Conservation (phyloP, 148 eudicot genomes). For the Nepenthes mirabilis region DNA sequence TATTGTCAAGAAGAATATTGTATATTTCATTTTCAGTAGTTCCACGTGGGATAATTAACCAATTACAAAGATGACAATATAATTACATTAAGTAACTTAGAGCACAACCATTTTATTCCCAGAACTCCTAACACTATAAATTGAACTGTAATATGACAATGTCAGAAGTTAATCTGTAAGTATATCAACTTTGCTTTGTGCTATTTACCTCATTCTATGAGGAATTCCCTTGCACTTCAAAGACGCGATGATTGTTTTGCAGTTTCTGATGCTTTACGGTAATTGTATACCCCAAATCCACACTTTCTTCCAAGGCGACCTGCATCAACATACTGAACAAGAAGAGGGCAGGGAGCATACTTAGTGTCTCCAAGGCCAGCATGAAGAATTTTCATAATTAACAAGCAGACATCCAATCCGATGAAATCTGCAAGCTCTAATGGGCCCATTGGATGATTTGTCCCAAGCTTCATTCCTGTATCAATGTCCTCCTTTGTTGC, state of each 20-base stretch:
- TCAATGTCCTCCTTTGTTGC: slow-evolving; percentile 93
- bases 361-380: slow-evolving; percentile 73
- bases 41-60: too few species aligned
- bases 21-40: too few species aligned
- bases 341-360: slow-evolving; percentile 85
- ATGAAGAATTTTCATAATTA: slow-evolving; percentile 71
- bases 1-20: too few species aligned
- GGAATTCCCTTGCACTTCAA: slow-evolving; percentile 9
- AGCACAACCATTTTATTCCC: too few species aligned
- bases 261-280: slow-evolving; percentile 23
- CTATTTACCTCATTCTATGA: slow-evolving; percentile 10
- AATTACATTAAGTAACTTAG: too few species aligned
- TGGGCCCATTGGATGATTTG: slow-evolving; percentile 95
- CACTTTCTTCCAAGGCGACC: slow-evolving; percentile 75
- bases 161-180: background rate
- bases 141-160: too few species aligned
- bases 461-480: slow-evolving; percentile 81
- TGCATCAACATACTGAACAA: slow-evolving; percentile 84
- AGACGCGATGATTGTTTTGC: slow-evolving; percentile 28
- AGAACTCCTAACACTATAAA: too few species aligned
- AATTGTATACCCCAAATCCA: slow-evolving; percentile 69
- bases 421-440: slow-evolving; percentile 86
- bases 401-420: slow-evolving; percentile 85
- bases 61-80: too few species aligned
- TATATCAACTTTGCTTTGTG: background rate